Conservation (phyloP, 2,329 filamentous ascomycete genomes). For the Cyanodermella asteris region DNA sequence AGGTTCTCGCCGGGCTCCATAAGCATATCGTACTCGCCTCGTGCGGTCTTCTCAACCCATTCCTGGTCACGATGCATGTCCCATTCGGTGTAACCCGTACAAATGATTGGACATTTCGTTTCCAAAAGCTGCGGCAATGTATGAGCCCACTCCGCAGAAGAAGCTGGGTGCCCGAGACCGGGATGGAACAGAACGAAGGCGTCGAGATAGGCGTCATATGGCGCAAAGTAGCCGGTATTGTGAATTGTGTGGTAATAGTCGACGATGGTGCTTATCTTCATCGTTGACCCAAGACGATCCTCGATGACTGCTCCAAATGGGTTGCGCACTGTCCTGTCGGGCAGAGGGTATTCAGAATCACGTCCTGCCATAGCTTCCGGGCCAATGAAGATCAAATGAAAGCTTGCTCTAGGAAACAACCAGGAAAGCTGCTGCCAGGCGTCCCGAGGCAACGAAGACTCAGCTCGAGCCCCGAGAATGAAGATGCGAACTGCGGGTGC, state of each 20-base stretch:
- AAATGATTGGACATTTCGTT: constrained; percentile 86
- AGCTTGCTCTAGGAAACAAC: constrained; percentile 75
- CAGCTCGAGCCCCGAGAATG: constrained; percentile 83
- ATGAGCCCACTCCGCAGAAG: constrained; percentile 80
- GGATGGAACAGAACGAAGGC: constrained; percentile 95
- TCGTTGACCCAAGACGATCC: constrained; percentile 62
- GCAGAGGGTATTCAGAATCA: constrained; percentile 78
- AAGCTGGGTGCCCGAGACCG: constrained; percentile 81
- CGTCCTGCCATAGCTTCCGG: constrained; percentile 92
- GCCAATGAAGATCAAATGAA: constrained; percentile 86
- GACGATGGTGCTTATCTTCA: constrained; percentile 96
- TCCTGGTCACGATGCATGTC: constrained; percentile 86
- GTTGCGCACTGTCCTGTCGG: constrained; percentile 62
- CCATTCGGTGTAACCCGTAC: constrained; percentile 85
- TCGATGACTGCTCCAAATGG: constrained; percentile 90
- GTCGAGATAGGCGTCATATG: constrained; percentile 96
- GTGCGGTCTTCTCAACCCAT: constrained; percentile 68
- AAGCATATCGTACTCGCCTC: constrained; percentile 78
- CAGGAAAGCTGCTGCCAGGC: constrained; percentile 89
- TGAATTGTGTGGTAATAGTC: constrained; percentile 97
- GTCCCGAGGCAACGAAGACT: constrained; percentile 82
- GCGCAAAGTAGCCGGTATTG: constrained; percentile 70
- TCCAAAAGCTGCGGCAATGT: constrained; percentile 77
- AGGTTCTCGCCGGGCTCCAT: constrained; percentile 82
- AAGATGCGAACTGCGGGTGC: constrained; percentile 82